Evolutionary conservation across 768 basidiomycete genomes (phyloP).

Genomic region (Auriscalpium vulgare): DNA sequence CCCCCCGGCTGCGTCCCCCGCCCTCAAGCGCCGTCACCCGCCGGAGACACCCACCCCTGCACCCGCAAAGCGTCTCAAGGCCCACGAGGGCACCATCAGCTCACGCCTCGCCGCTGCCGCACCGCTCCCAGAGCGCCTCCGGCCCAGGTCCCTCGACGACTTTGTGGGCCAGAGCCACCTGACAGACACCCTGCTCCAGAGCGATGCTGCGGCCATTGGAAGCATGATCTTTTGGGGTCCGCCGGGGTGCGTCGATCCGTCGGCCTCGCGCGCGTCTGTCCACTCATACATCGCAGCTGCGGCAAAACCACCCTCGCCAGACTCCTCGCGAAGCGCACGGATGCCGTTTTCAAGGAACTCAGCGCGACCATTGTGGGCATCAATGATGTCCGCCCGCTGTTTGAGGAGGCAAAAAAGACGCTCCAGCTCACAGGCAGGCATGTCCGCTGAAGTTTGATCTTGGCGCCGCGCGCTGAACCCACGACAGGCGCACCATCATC

Average conservation of each 20-base stretch:
- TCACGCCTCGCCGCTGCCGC: conserved; percentile 23
- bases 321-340: conserved; percentile 51
- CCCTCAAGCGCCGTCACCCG: background rate
- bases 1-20: background rate
- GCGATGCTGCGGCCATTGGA: conserved; percentile 36
- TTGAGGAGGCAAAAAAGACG: conserved; percentile 66
- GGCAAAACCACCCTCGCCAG: conserved; percentile 75
- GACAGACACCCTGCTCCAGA: conserved; percentile 52
- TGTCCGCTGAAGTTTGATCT: conserved; percentile 5
- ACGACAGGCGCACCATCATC: conserved; percentile 56
- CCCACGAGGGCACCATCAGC: background rate
- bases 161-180: conserved; percentile 70
- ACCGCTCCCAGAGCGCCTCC: conserved; percentile 66
- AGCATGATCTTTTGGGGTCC: conserved; percentile 72
- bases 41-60: background rate
- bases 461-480: conserved; percentile 1
- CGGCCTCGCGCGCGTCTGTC: background rate
- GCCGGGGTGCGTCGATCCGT: conserved; percentile 42
- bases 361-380: conserved; percentile 66
- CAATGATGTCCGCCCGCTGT: conserved; percentile 62
- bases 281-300: conserved; percentile 30
- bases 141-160: conserved; percentile 54
- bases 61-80: background rate
- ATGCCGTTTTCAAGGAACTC: conserved; percentile 65
- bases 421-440: conserved; percentile 61